phyloP scores from a whole-genome alignment of 1,284 basidiomycete species.

The Ustilago crameri region DNA sequence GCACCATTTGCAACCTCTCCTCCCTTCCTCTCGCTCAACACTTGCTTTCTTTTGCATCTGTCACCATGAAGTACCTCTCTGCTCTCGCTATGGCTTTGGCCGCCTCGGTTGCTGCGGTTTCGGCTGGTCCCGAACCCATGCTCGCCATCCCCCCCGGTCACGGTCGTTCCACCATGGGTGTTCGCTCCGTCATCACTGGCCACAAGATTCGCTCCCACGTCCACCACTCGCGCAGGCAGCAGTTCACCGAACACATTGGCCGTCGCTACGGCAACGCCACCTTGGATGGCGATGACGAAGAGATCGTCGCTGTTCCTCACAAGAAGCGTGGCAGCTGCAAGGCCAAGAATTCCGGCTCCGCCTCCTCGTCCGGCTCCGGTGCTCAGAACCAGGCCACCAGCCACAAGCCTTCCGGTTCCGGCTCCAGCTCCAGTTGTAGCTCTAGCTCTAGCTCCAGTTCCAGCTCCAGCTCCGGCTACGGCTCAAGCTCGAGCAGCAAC shows the following conservation, averaged over 20 bases:
- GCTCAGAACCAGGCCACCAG: neutral
- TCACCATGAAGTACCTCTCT: slow-evolving; percentile 52
- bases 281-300: slow-evolving; percentile 33
- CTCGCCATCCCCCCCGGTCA: slow-evolving; percentile 45
- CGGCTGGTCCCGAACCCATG: slow-evolving; percentile 27
- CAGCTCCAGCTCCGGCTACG: slow-evolving; percentile 9
- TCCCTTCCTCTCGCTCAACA: neutral
- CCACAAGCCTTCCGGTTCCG: neutral
- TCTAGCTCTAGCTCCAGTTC: slow-evolving; percentile 11
- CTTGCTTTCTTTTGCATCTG: slow-evolving; percentile 5
- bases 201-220: slow-evolving; percentile 52
- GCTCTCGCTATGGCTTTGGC: slow-evolving; percentile 47
- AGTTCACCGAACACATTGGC: slow-evolving; percentile 17
- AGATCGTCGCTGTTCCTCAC: slow-evolving; percentile 24
- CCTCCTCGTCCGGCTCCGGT: slow-evolving; percentile 6
- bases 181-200: slow-evolving; percentile 52
- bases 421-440: slow-evolving; percentile 11
- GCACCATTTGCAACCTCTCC: slow-evolving; percentile 2
- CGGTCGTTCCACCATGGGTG: slow-evolving; percentile 39
- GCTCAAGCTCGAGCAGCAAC: slow-evolving; percentile 9
- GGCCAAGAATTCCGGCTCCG: slow-evolving; percentile 17
- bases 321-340: slow-evolving; percentile 46
- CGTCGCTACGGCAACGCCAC: slow-evolving; percentile 36
- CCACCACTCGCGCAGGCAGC: slow-evolving; percentile 45
- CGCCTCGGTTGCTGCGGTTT: slow-evolving; percentile 29